Base-by-base conservation (phyloP, 108 stramenopile species). In the Mediolabrus comicus region DNA sequence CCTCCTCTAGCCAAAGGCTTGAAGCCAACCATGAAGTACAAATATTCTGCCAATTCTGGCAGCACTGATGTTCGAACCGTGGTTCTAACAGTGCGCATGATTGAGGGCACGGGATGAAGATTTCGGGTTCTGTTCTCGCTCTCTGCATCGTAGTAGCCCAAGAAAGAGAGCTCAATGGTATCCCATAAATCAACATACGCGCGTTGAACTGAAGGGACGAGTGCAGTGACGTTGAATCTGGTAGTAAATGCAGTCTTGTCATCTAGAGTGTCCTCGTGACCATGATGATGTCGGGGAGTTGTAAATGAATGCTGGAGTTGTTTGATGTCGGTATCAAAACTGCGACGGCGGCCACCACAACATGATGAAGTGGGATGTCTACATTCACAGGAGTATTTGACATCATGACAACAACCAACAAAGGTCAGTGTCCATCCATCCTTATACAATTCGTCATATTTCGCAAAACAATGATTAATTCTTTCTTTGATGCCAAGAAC, bases 141-240 rank as follows among this genome's bases (percentile, higher is more conserved):
- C 11, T 29, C 54, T 55, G 72, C 35, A 24, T 68, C 72, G 27
- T 74, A 74, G 58, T 74, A 74, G 4, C 72, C 72, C 57, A 74
- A 34, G 17, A 74, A 58, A 1, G 72, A 68, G 16, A 74, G 31
- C 59, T 74, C 72, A 29, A 74, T 67, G 2, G 65, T 68, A 74
- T 74, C 72, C 72, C 72, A 74, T 13, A 74, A 27, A 31, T 67
- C 65, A 30, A 52, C 65, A 24, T 74, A 74, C 17, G 57, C 33
- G 10, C 59, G 59, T 22, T 61, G 41, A 17, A 75, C 46, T 25
- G 67, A 69, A 19, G 64, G 64, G 24, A 75, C 59, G 11, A 75
- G 68, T 10, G 74, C 74, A 17, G 67, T 28, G 31, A 75, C 67
- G 30, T 74, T 74, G 72, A 74, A 74, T 32, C 67, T 32, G 10